phyloP scores from a whole-genome alignment of 2,329 filamentous ascomycete genomes.

The Cercospora zeina region DNA sequence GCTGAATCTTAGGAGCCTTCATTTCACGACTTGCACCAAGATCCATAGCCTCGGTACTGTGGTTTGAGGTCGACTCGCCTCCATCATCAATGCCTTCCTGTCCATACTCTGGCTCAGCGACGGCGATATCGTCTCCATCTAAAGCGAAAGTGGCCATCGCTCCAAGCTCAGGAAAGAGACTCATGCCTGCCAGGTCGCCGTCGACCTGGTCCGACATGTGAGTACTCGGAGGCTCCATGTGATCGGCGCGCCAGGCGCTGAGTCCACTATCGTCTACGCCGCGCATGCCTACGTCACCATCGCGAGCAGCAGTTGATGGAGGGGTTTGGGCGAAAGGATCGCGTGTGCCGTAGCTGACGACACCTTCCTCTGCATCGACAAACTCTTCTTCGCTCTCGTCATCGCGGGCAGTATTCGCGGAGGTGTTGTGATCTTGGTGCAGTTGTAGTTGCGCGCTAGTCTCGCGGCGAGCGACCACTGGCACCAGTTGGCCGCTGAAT shows the following conservation, averaged over 20 bases:
- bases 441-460: constrained; percentile 3
- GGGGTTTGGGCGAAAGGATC: neutral
- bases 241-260: neutral
- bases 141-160: neutral
- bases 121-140: neutral
- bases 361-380: constrained; percentile 28
- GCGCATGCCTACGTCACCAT: neutral
- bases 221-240: neutral
- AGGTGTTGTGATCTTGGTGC: neutral
- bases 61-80: neutral
- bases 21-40: neutral
- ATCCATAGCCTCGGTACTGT: neutral
- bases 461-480: constrained; percentile 20
- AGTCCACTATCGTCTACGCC: neutral
- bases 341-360: neutral
- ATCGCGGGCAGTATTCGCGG: neutral
- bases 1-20: neutral
- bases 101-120: constrained; percentile 3
- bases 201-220: neutral
- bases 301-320: neutral
- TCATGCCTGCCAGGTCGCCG: neutral
- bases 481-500: constrained; percentile 18
- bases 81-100: constrained; percentile 9
- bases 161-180: neutral
- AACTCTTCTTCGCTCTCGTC: constrained; percentile 28